Base-by-base conservation (phyloP, 768 basidiomycete genomes). In the Mrakia hoshinonis region DNA sequence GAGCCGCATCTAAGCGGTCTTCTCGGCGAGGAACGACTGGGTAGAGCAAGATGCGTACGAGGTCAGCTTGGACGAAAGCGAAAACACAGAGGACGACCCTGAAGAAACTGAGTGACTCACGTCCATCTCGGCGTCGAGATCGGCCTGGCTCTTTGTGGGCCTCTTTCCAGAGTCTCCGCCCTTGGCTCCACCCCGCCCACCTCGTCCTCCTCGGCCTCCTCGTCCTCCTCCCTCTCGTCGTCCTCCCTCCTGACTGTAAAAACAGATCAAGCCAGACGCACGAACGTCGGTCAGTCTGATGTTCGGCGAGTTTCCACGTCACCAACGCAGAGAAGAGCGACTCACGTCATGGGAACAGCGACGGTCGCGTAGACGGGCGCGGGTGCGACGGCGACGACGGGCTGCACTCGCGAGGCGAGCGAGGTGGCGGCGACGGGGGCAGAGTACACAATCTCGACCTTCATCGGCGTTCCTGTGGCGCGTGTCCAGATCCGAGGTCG, bases 91-190 rank as follows among this genome's bases (percentile, higher is more conserved):
- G 18, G 5, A 66, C 5, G n/a, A n/a, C n/a, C n/a, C n/a, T n/a
- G 18, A 47, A 2, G 29, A 20, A 11, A 31, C 26, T 4, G 54
- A 61, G 20, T 15, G 3, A 79, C 86, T 48, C 72, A 95, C 95
- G 85, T 90, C 90, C 95, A 98, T 98, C 83, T 98, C 95, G 10
- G 94, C 92, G 79, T 98, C 95, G 52, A 98, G 85, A 78, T 94
- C 91, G 39, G 91, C 95, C 3, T 83, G 91, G 26, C 86, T 86
- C 83, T 95, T 95, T 69, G 83, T 81, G 5, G 89, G 85, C 74
- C 91, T 82, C 67, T 89, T 87, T 51, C 75, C 78, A 18, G 75
- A 75, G 13, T 75, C 76, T 36, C 71, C 76, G 22, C 76, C 64
- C 65, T 66, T 69, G 22, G 58, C 55, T 34, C 75, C 70, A 20